A percentile compares a stretch with the other conserved stretches of the same genome.
Conservation (phyloP, 2,329 filamentous ascomycete species). For the Penicillium sp. region DNA sequence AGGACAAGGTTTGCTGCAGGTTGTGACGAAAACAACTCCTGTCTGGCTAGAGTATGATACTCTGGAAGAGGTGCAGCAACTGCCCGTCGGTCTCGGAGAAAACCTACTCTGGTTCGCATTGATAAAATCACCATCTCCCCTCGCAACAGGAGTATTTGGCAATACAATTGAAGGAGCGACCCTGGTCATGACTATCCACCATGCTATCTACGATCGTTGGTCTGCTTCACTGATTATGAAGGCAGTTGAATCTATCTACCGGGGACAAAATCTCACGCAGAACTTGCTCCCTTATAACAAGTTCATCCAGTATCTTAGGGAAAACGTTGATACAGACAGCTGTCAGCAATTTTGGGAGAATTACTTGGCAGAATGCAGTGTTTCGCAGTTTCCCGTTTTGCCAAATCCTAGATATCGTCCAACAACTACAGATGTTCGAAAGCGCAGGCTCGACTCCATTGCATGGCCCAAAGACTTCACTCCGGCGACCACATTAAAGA, state of each 20-base stretch:
- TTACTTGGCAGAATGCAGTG: background rate
- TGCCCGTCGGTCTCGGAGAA: background rate
- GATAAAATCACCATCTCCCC: background rate
- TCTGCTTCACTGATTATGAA: background rate
- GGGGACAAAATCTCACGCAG: background rate
- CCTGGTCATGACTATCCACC: slow-evolving; percentile 1
- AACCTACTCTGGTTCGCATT: background rate
- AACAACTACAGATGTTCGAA: background rate
- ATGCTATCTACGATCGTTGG: slow-evolving; percentile 1
- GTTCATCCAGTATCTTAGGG: background rate
- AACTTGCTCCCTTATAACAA: background rate
- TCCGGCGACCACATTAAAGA: background rate
- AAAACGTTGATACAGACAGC: background rate
- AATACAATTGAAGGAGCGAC: too few relatives aligned
- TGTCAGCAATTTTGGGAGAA: background rate
- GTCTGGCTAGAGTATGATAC: background rate
- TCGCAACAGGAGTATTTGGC: background rate
- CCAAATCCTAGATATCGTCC: background rate
- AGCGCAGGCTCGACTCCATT: background rate
- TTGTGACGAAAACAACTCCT: background rate
- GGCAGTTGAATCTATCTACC: background rate
- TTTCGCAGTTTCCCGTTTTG: background rate
- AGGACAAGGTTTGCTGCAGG: background rate
- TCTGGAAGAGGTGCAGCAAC: background rate
- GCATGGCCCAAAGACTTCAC: background rate